Conservation (phyloP, 306 rosid genomes). For the Psophocarpus tetragonolobus region DNA sequence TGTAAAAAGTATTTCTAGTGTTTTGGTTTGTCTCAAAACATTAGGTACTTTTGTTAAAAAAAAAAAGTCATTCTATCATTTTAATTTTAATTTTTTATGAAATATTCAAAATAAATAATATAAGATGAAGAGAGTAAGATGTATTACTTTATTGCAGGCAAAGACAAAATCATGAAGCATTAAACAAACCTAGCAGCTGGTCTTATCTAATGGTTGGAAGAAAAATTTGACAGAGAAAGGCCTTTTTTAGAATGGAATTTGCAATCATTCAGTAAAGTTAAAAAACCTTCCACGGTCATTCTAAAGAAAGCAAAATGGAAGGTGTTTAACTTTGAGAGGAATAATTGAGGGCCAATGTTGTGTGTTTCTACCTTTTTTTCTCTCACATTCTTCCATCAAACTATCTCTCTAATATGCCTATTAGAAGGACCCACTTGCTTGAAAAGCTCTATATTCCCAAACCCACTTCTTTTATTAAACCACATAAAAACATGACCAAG, state of each 20-base stretch:
- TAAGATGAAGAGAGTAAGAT: neutral
- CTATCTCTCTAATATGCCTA: neutral
- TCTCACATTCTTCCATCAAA: constrained; percentile 28
- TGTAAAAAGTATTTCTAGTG: too few species aligned
- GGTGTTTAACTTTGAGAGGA: constrained; percentile 18
- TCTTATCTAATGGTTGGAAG: constrained; percentile 36
- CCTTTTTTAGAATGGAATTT: neutral
- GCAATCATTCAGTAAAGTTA: constrained; percentile 31
- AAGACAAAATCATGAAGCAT: constrained; percentile 23
- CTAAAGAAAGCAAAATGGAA: constrained; percentile 8
- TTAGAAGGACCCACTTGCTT: constrained; percentile 31
- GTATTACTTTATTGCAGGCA: constrained; percentile 26
- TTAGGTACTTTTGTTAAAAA: neutral
- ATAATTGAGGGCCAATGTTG: constrained; percentile 29
- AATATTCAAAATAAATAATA: neutral
- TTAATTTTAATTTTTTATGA: neutral
- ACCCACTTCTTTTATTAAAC: constrained; percentile 42
- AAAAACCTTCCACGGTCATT: constrained; percentile 23
- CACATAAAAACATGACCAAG: constrained; percentile 33
- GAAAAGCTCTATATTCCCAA: constrained; percentile 36
- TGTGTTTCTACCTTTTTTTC: neutral
- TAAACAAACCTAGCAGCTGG: constrained; percentile 32
- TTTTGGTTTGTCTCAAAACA: neutral
- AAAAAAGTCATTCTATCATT: neutral
- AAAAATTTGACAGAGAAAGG: constrained; percentile 2